A percentile compares a stretch with the other conserved stretches of the same genome.
phyloP scores from a whole-genome alignment of 2,329 filamentous ascomycete species.

The Fusarium oxysporum region DNA sequence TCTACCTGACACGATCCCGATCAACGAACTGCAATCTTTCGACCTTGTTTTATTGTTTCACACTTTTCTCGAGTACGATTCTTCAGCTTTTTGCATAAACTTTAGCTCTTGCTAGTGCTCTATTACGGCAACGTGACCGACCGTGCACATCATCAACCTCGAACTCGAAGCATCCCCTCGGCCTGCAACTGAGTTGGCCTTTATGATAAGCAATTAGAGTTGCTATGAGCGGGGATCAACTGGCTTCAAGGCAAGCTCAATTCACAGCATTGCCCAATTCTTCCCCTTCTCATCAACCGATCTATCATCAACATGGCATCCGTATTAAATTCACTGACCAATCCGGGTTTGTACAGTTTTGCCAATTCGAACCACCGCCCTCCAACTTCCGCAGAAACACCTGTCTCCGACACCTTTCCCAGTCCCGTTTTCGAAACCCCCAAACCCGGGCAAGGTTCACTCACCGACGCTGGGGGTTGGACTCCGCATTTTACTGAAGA shows the following conservation, averaged over 20 bases:
- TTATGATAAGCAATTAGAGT: slow-evolving; percentile 46
- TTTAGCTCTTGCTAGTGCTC: slow-evolving; percentile 27
- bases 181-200: slow-evolving; percentile 36
- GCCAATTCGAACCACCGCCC: slow-evolving; percentile 72
- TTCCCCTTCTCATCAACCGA: slow-evolving; percentile 20
- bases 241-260: slow-evolving; percentile 62
- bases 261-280: slow-evolving; percentile 12
- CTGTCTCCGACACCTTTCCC: slow-evolving; percentile 64
- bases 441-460: slow-evolving; percentile 59
- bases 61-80: slow-evolving; percentile 5
- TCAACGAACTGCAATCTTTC: slow-evolving; percentile 6
- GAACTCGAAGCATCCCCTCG: slow-evolving; percentile 25
- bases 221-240: slow-evolving; percentile 74
- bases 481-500: slow-evolving; percentile 73
- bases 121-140: slow-evolving; percentile 24
- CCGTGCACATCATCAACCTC: slow-evolving; percentile 38
- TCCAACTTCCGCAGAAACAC: slow-evolving; percentile 69
- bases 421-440: slow-evolving; percentile 70
- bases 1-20: slow-evolving; percentile 13
- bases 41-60: neutral
- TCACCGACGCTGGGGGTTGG: slow-evolving; percentile 64
- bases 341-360: slow-evolving; percentile 61
- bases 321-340: slow-evolving; percentile 51
- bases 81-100: slow-evolving; percentile 34
- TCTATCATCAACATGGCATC: slow-evolving; percentile 18